Evolutionary conservation across 768 basidiomycete genomes (phyloP).

Genomic region (Suillus tomentosus): DNA sequence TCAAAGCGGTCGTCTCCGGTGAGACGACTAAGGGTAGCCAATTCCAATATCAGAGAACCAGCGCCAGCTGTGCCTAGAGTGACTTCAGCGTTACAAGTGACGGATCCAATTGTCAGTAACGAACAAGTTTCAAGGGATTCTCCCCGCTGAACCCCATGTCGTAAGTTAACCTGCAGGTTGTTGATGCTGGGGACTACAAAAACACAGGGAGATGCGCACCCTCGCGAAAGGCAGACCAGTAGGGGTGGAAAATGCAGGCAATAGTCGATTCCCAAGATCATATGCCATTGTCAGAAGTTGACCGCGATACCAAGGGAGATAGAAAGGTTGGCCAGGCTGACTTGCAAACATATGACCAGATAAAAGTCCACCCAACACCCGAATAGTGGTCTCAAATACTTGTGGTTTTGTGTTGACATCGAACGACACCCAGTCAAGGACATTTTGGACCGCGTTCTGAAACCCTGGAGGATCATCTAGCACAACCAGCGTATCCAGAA

Average conservation of each 20-base stretch:
- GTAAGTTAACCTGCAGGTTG: constrained; percentile 69
- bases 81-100: constrained; percentile 11
- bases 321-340: constrained; percentile 62
- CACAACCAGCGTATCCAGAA: constrained; percentile 90
- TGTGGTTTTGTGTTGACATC: constrained; percentile 96
- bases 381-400: constrained; percentile 96
- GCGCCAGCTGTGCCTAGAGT: constrained; percentile 84
- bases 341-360: constrained; percentile 86
- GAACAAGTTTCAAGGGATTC: constrained; percentile 86
- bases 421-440: constrained; percentile 84
- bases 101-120: constrained; percentile 31
- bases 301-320: constrained; percentile 81
- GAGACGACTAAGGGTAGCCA: constrained; percentile 88
- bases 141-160: constrained; percentile 71
- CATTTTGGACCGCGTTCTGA: constrained; percentile 78
- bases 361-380: constrained; percentile 87
- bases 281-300: constrained; percentile 80
- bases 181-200: not conserved
- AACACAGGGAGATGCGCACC: constrained; percentile 40
- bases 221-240: constrained; percentile 93
- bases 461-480: constrained; percentile 78
- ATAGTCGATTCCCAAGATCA: constrained; percentile 82
- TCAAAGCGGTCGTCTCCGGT: constrained; percentile 92
- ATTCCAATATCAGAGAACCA: constrained; percentile 91
- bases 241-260: constrained; percentile 90